Evolutionary conservation across 306 rosid genomes (phyloP), one percentile per base, ranked within the genome.

Genomic region (Purshia tridentata): DNA sequence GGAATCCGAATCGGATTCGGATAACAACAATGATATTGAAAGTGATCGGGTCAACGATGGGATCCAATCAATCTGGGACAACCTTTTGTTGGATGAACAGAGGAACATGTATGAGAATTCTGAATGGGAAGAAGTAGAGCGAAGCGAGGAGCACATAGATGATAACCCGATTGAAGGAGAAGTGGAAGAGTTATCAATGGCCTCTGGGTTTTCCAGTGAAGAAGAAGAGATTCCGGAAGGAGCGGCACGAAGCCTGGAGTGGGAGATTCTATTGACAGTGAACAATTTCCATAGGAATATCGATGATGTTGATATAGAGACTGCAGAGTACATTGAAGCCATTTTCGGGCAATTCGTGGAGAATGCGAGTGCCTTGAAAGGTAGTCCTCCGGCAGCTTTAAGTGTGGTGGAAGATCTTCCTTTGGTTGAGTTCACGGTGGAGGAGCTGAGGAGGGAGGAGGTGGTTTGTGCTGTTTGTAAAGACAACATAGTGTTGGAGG

Each of bases 201-300:
- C 83, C 18, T 88, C 97, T 0, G 95, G 84, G 9, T 79, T 85
- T 68, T 82, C 85, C 6, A 75, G 72, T 20, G 82, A 66, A 6
- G 94, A 78, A 8, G 89, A 77, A 18, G 92, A 84, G 18, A 18
- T 79, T 0, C 70, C 70, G 2, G 86, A 84, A 67, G 94, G 86
- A 52, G 91, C 86, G 0, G 10, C 79, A 64, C 75, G 90, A 69
- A 83, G 78, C 73, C 80, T 85, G 19, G 97, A 91, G 57, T 93
- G 97, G 97, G 93, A 93, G 73, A 86, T 93, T 45, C 86, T 92
- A 16, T 47, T 92, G 82, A 92, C 94, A 7, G 81, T 83, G 67
- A 85, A 92, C 77, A 86, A 86, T 81, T 79, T 83, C 40, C 88
- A 80, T 66, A 75, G 86, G 82, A 79, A 69, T 65, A 66, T 49